Evolutionary conservation across 202 grass and related monocot genomes (phyloP).

Genomic region (Saccharum hybrid): DNA sequence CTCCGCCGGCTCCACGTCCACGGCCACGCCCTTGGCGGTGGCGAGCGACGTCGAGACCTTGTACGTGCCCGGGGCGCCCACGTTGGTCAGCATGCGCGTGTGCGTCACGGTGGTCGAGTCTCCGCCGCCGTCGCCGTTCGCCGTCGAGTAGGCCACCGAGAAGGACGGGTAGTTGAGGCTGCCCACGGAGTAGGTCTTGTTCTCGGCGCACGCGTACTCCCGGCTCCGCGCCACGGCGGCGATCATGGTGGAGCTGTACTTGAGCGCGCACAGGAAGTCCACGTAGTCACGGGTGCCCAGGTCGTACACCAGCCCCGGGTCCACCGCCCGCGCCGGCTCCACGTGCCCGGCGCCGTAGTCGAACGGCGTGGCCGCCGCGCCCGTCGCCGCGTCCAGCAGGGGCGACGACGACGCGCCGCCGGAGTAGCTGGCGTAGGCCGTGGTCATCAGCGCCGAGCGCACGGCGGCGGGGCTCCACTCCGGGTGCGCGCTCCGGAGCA

Average conservation of each 20-base stretch:
- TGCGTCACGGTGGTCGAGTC: slow-evolving; percentile 55
- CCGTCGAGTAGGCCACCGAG: slow-evolving; percentile 59
- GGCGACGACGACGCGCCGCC: neutral
- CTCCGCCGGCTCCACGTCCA: slow-evolving; percentile 60
- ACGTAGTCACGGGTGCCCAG: slow-evolving; percentile 65
- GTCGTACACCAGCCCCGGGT: slow-evolving; percentile 87
- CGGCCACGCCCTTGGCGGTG: slow-evolving; percentile 46
- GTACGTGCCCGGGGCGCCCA: slow-evolving; percentile 67
- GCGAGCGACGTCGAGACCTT: slow-evolving; percentile 51
- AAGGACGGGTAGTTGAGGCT: slow-evolving; percentile 94
- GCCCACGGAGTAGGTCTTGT: slow-evolving; percentile 58
- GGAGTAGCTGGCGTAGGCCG: slow-evolving; percentile 70
- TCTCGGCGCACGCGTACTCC: slow-evolving; percentile 46
- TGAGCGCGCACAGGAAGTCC: slow-evolving; percentile 91
- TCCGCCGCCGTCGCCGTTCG: slow-evolving; percentile 41
- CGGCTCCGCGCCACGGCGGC: slow-evolving; percentile 56
- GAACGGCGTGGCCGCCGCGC: slow-evolving; percentile 65
- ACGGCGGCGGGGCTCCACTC: slow-evolving; percentile 89
- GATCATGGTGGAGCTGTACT: slow-evolving; percentile 75
- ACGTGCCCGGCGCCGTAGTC: slow-evolving; percentile 87
- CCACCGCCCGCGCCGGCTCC: slow-evolving; percentile 58
- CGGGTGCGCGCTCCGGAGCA: slow-evolving; percentile 67
- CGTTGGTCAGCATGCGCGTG: slow-evolving; percentile 79
- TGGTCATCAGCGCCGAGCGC: slow-evolving; percentile 95
- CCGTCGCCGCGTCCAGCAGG: slow-evolving; percentile 72